Evolutionary conservation across 352 stramenopile genomes (phyloP), one percentile per base, ranked within the genome.

Genomic region (Plasmopara halstedii): DNA sequence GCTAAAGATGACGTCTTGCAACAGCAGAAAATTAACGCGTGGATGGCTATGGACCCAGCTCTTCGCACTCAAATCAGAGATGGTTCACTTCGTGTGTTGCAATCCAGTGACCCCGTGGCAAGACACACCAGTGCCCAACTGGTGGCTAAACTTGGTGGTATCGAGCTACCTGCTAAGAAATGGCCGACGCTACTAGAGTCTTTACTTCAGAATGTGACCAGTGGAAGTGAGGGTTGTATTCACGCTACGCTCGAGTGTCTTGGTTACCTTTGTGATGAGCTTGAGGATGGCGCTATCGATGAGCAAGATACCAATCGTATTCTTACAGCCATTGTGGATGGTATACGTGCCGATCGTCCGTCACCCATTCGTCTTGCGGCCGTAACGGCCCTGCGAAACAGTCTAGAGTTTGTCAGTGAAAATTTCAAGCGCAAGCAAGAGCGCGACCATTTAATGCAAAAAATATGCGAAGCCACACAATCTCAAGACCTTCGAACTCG

Each of bases 341-440:
- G 95, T 35, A 98, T 98, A 43, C 72, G 83, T 31, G 50, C 76
- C 0, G 84, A 96, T 44, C 70, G 90, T 2, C 73, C 88, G 10
- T 70, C 88, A 23, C 62, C 77, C 18, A 96, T 98, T 52, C 79
- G 95, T 26, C 78, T 95, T 18, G 92, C 95, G 0, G 96, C 95
- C 13, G 77, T 96, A 1, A 87, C 70, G 20, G 95, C 95, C 2
- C 71, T 99, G 25, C 75, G 88, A 39, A 98, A 98, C 73, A 97
- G 83, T 47, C 58, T 99, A 11, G 73, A 97, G 36, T 99, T 98
- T 69, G 92, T 95, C 6, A 77, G 70, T 31, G 85, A 94, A 46
- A 99, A 99, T 67, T 98, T 99, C 65, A 94, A 98, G 59, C 87
- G 83, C 50, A 88, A 97, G 45, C 65, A 79, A 42, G 94, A 99